Evolutionary conservation across 148 eudicot genomes (phyloP), one percentile per base, ranked within the genome.

Genomic region (Rhododendron mucronatum): DNA sequence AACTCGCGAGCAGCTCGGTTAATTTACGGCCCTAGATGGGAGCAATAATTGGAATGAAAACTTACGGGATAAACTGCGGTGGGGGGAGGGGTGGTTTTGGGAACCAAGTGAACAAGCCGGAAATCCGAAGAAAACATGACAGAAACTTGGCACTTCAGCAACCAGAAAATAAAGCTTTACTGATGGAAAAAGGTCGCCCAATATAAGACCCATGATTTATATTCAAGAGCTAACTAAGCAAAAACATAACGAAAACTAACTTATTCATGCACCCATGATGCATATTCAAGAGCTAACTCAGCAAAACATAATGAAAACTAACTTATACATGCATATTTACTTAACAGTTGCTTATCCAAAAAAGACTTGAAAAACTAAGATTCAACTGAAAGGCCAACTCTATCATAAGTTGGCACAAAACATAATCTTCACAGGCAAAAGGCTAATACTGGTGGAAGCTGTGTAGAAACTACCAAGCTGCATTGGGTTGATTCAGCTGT

Each of bases 401-500:
- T 28, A 28, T 69, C 75, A 69, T 26, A 69, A 28, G 35, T 69
- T 69, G 13, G 20, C 39, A 71, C 76, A 71, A 71, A 71, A 71
- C 73, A 30, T 71, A 71, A 26, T 69, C 75, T 30, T 30, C 76
- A 30, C 76, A 71, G 30, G 76, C 39, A 71, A 71, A 71, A 13
- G 20, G 37, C 15, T 12, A 14, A 71, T 71, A 71, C 39, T 30
- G 0, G 74, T 26, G 74, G 74, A 67, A 26, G 73, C 15, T 11
- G 10, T 28, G 26, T n/a, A 71, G 77, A 20, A 71, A 26, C 77
- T 73, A 21, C 84, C 51, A 61, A 13, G 65, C 63, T 82, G 50
- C 48, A 37, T 59, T 37, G 10, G 23, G 28, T 51, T 78, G 51
- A 48, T n/a, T 88, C 80, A 88, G 37, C 83, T 50, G 80, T 88